Evolutionary conservation across 208 protist genomes (phyloP), one percentile per base, ranked within the genome.

Genomic region (Leishmania aethiopica): DNA sequence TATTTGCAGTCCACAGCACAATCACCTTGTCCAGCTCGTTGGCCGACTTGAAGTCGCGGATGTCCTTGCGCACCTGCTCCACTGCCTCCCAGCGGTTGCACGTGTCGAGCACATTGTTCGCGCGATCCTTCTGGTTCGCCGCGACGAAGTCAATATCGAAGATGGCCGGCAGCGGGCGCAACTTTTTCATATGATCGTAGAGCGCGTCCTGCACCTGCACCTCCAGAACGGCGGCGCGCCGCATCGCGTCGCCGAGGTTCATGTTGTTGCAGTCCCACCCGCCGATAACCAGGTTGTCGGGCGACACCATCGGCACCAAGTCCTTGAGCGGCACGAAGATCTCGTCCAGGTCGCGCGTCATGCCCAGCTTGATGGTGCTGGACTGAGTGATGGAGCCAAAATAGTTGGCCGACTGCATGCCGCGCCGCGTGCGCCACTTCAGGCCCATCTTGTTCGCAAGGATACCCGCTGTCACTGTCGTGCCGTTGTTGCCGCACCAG

Each of bases 1-100:
- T 99, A 86, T 99, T 99, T 37, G 99, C 99, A 53, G 99, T 99
- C 99, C 99, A 99, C 19, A 99, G 89, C 45, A 99, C 95, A 59
- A 99, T 92, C 17, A 99, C 96, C 84, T 98, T 98, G 79, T 99
- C 99, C 28, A 99, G 89, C 15, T 88, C 77, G 86, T 99, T 96
- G 13, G 79, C 17, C 42, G 88, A 77, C 88, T 96, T 98, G 82
- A 98, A 97, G 47, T 93, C 67, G 47, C 97, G 88, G 82, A 99
- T 99, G 88, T 99, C 97, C 35, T 81, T 40, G 74, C 99, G 90
- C 71, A 99, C 89, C 79, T 96, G 82, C 79, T 99, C 97, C 80
- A 99, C 75, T 32, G 98, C 92, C 74, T 99, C 98, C 81, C 92
- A 86, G 84, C 99, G 99, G 78, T 89, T 95, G 47, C 55, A 35